Evolutionary conservation across 495 filamentous ascomycete genomes (phyloP).

Genomic region (Neohortaea acidophila): DNA sequence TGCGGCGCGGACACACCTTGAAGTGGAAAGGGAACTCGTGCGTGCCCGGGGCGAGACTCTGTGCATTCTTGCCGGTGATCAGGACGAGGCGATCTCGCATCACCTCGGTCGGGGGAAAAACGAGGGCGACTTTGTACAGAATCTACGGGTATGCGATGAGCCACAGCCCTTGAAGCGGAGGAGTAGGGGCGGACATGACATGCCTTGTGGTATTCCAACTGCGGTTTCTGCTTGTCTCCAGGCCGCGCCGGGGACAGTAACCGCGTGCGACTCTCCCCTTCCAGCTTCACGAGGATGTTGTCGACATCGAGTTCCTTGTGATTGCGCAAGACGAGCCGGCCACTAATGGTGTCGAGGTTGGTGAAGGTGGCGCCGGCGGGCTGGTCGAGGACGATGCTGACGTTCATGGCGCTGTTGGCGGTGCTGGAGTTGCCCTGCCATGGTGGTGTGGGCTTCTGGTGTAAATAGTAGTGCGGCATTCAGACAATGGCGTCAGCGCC

Average conservation of each 20-base stretch:
- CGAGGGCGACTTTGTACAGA: conserved; percentile 47
- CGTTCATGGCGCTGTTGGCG: no score
- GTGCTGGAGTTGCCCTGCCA: no score
- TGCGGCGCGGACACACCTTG: conserved; percentile 37
- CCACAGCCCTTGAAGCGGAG: background rate
- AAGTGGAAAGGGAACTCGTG: conserved; percentile 86
- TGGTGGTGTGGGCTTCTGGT: no score
- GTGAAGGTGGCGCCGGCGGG: conserved; percentile 41
- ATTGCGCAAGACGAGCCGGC: conserved; percentile 50
- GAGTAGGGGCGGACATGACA: background rate
- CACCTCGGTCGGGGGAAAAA: conserved; percentile 46
- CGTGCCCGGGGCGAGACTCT: conserved; percentile 55
- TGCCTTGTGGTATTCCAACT: conserved; percentile 69
- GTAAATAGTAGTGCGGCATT: no score
- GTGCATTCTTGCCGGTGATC: conserved; percentile 27
- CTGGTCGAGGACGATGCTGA: conserved; percentile 9
- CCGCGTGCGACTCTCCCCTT: conserved; percentile 69
- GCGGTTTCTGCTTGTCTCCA: conserved; percentile 41
- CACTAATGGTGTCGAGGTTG: conserved; percentile 69
- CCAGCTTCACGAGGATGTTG: conserved; percentile 79
- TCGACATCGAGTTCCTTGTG: conserved; percentile 50
- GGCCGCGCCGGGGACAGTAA: conserved; percentile 31
- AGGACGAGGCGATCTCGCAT: conserved; percentile 25
- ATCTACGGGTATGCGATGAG: conserved; percentile 31
- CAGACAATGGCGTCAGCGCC: no score